Evolutionary conservation across 148 eudicot species (phyloP), one percentile per base, ranked within the genome.

Genomic region (Vaccinium corymbosum): DNA sequence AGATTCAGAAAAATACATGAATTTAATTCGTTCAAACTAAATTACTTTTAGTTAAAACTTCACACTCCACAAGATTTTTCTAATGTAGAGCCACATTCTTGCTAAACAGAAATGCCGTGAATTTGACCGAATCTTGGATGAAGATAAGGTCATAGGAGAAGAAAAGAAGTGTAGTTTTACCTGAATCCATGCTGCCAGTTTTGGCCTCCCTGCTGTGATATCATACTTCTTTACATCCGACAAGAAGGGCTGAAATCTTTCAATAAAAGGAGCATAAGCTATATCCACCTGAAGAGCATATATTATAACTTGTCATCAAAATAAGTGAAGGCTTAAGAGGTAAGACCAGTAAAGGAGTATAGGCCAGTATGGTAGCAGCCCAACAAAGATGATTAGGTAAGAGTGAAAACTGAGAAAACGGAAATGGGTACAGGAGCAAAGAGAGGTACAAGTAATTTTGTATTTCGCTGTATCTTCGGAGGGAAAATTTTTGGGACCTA

Each of bases 181-280:
- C 95, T 93, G 78, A 82, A 94, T 87, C 96, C 96, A 94, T 32
- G 86, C 64, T 73, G 92, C 94, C 80, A 93, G 81, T 70, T 87
- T 91, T 46, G 94, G 93, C 76, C 94, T 89, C 83, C 91, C 91
- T 51, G 27, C 85, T 22, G 92, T 89, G 68, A 93, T 87, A 82
- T 93, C 94, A 82, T 93, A 93, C 19, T 89, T 91, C 90, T 86
- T 91, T 59, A 92, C 91, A 80, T 92, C 94, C 42, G 87, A 78
- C 82, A 94, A 81, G 89, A 90, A 93, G 48, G 91, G 88, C 53
- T 88, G 89, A 82, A 88, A 92, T 85, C 98, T 92, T 87, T 93
- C 96, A 84, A 94, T 83, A 72, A 94, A 90, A 38, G 98, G 96
- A 84, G 86, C 92, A 88, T 94, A 94, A 77, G 96, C 98, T 80